Conservation (phyloP, 805 yeast species). For the Starmerella bombi region DNA sequence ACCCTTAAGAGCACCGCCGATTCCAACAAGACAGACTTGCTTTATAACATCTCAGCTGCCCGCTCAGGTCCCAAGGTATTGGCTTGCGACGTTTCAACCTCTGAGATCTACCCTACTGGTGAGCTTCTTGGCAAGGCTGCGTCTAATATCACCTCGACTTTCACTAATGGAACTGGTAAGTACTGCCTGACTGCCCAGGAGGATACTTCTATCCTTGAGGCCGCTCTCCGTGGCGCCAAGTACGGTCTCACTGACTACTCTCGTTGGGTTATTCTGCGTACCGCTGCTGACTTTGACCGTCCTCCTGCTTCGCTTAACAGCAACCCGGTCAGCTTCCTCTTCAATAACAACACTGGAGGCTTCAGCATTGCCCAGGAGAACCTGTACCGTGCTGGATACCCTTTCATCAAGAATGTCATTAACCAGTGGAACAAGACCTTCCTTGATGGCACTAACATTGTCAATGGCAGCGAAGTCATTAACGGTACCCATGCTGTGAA, state of each 20-base stretch:
- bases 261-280: conserved; percentile 47
- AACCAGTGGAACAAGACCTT: conserved; percentile 29
- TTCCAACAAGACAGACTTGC: conserved; percentile 35
- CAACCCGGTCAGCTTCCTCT: conserved; percentile 38
- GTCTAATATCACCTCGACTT: conserved; percentile 34
- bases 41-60: conserved; percentile 41
- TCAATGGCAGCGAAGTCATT: conserved; percentile 20
- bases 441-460: conserved; percentile 28
- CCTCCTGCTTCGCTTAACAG: conserved; percentile 37
- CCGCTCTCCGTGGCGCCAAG: conserved; percentile 40
- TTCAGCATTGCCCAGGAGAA: conserved; percentile 36
- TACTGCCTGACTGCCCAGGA: conserved; percentile 56
- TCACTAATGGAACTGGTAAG: conserved; percentile 46
- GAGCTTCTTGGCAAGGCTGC: conserved; percentile 38
- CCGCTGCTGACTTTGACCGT: conserved; percentile 46
- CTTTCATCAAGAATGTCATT: conserved; percentile 42
- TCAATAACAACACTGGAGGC: conserved; percentile 40
- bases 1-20: conserved; percentile 33
- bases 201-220: conserved; percentile 53
- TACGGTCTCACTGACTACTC: conserved; percentile 44
- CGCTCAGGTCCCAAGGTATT: conserved; percentile 35
- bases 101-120: conserved; percentile 50
- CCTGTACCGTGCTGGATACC: conserved; percentile 41
- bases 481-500: conserved; percentile 31
- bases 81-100: conserved; percentile 47